A percentile compares a stretch with the other conserved stretches of the same genome.
Conservation (phyloP, 441 rosid genomes). For the California macrophylla region DNA sequence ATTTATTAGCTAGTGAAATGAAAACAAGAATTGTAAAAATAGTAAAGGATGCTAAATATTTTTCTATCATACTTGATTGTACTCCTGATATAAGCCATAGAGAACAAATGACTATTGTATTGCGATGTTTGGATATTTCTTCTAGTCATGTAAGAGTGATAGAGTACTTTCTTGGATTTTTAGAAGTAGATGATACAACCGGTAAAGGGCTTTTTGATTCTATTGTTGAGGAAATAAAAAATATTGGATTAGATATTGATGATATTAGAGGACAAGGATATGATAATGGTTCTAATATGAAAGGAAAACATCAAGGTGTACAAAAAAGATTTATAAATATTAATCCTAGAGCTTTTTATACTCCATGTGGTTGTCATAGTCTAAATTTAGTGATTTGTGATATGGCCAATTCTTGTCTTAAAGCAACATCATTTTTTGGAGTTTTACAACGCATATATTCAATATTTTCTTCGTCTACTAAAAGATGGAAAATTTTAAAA, state of each 20-base stretch:
- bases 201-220: neutral
- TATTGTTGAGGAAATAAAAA: neutral
- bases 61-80: neutral
- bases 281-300: neutral
- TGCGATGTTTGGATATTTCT: neutral
- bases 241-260: neutral
- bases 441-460: neutral
- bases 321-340: neutral
- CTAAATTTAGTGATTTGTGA: neutral
- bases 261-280: neutral
- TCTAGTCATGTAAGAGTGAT: neutral
- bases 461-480: neutral
- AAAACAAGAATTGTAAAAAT: neutral
- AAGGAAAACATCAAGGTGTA: neutral
- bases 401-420: neutral
- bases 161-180: neutral
- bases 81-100: neutral
- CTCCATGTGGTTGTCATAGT: neutral
- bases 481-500: neutral
- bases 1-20: neutral
- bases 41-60: neutral
- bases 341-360: neutral
- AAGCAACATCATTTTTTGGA: neutral
- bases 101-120: neutral
- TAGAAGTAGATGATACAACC: neutral